Percentiles rank a stretch among this genome's conserved stretches.
These are phyloP conservation scores for Tripidium arundinaceum DNA, from an alignment of 202 grass and related monocot genomes.

Conservation along the genomic window DNA sequence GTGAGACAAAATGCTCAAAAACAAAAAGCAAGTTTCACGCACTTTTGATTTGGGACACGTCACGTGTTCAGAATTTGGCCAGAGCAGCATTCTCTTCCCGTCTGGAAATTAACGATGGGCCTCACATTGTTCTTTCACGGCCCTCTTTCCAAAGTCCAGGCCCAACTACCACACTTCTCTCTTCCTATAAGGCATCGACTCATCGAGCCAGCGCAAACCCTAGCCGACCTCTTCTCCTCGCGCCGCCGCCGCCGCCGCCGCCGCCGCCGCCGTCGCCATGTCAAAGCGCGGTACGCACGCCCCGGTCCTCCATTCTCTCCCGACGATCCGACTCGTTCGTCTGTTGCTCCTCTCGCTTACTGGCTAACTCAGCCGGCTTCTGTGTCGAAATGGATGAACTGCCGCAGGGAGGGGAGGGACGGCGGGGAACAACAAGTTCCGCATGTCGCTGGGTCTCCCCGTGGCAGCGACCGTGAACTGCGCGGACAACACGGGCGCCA, in stretches of 20 bases:
- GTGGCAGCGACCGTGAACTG: slow-evolving; percentile 72
- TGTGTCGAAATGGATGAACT: neutral
- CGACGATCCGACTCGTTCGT: neutral
- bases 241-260: too few relatives aligned
- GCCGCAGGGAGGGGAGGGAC: slow-evolving; percentile 50
- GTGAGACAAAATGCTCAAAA: too few relatives aligned
- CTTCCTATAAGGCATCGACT: neutral
- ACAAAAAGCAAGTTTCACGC: too few relatives aligned
- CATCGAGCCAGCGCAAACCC: neutral
- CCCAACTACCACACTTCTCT: neutral
- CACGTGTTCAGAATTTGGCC: too few relatives aligned
- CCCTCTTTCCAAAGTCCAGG: neutral
- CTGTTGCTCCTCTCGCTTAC: neutral
- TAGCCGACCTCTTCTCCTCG: slow-evolving; percentile 8
- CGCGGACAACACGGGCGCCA: slow-evolving; percentile 61
- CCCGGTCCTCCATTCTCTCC: neutral
- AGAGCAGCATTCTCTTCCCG: too few relatives aligned
- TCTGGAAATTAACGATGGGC: neutral
- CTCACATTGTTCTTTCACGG: neutral
- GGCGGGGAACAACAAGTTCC: slow-evolving; percentile 67
- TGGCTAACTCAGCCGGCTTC: neutral
- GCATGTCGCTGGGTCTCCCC: slow-evolving; percentile 63
- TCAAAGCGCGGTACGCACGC: slow-evolving; percentile 55
- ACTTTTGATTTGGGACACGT: too few relatives aligned
- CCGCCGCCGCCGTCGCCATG: slow-evolving; percentile 55